A percentile compares a stretch with the other conserved stretches of the same genome.
These are phyloP conservation scores for Macadamia tetraphylla DNA, from an alignment of 164 flowering plant species.

Conservation along the genomic window DNA sequence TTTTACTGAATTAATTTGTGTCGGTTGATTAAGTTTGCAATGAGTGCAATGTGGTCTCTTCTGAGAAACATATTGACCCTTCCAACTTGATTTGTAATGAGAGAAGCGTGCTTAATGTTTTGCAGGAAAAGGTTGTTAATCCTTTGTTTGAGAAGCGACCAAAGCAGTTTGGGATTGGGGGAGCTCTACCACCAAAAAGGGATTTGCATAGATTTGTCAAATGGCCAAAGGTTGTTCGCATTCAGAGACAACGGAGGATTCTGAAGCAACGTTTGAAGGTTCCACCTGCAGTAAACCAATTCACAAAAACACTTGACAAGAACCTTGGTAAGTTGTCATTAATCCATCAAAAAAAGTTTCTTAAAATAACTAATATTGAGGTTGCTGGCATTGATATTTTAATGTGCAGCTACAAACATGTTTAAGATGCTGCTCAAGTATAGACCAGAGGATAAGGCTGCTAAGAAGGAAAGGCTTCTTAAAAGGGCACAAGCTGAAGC, in stretches of 20 bases:
- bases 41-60: too few species aligned
- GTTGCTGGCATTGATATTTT: background rate
- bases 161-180: conserved; percentile 61
- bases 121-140: conserved; percentile 44
- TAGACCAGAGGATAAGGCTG: conserved; percentile 29
- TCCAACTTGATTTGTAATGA: background rate
- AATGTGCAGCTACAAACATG: conserved; percentile 21
- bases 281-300: conserved; percentile 31
- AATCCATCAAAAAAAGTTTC: too few species aligned
- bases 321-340: conserved; percentile 16
- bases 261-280: conserved; percentile 29
- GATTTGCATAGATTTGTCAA: conserved; percentile 29
- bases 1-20: too few species aligned
- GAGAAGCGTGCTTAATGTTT: background rate
- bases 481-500: conserved; percentile 27
- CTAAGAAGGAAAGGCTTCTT: conserved; percentile 32
- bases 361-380: too few species aligned
- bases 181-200: conserved; percentile 28
- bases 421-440: conserved; percentile 27
- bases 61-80: too few species aligned
- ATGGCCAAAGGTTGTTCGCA: conserved; percentile 31
- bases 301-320: conserved; percentile 30
- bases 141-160: conserved; percentile 70
- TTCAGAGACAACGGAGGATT: conserved; percentile 27
- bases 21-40: too few species aligned